Base-by-base conservation (phyloP, 2,329 filamentous ascomycete genomes). In the Neofusicoccum parvum region DNA sequence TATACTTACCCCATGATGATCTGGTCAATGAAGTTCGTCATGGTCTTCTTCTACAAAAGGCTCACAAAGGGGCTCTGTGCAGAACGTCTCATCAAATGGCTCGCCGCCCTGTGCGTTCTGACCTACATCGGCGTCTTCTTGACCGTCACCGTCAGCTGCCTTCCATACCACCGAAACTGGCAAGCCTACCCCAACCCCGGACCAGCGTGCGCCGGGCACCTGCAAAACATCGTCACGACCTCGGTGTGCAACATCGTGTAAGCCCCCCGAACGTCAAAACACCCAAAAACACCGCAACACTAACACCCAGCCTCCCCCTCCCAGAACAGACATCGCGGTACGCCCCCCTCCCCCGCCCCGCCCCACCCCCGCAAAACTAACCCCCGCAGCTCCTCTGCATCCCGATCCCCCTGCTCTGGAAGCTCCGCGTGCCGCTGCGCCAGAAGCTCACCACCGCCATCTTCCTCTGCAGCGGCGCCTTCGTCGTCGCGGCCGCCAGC, bases 1-100 rank as follows among this genome's bases (percentile, higher is more conserved):
- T 68, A 63, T 37, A 5, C 67, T 39, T 80, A 80, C 50, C 75
- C 77, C 0, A 71, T 72, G 0, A 71, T 79, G 0, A 72, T 80
- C 7, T 80, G 76, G 76, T 74, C 66, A 2, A 69, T 74, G 66
- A 75, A 74, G 65, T 70, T 69, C 20, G 69, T 70, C 39, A 71
- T 76, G 68, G 54, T 75, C 12, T 74, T 72, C 67, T 74, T 74
- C 60, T 74, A 68, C 78, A 75, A 45, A 72, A 78, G 53, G 11
- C 53, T 56, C 14, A 56, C 53, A 39, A 32, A 41, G 36, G 53
- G 53, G 3, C 36, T 56, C 17, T 56, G 20, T 20, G 36, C 41
- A 5, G 36, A 43, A 10, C 37, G 53, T 2, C 37, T 56, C 3
- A 17, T 56, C 20, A 14, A 27, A 5, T 20, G 20, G 11, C 34